A percentile compares a stretch with the other conserved stretches of the same genome.
Conservation (phyloP, 2,329 filamentous ascomycete genomes). For the Colletotrichum gigasporum region DNA sequence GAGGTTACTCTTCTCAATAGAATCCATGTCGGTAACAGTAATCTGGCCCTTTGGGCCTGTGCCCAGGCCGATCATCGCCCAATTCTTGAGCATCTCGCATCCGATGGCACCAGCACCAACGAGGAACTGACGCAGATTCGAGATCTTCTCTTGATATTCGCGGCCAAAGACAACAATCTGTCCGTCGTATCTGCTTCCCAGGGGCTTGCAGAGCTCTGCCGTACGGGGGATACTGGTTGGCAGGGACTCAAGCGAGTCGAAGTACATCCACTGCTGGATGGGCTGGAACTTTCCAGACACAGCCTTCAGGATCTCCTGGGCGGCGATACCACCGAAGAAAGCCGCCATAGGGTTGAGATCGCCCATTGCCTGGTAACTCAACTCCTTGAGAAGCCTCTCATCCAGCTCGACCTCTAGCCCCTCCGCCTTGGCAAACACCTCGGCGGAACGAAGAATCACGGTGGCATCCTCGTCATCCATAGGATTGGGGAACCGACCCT, state of each 20-base stretch:
- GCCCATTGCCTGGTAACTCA: slow-evolving; percentile 93
- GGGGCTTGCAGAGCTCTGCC: slow-evolving; percentile 88
- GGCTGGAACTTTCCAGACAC: slow-evolving; percentile 98
- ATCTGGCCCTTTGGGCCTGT: slow-evolving; percentile 90
- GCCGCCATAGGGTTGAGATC: slow-evolving; percentile 93
- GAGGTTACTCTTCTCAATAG: slow-evolving; percentile 98
- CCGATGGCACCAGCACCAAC: slow-evolving; percentile 97
- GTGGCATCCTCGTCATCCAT: slow-evolving; percentile 86
- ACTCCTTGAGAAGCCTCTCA: slow-evolving; percentile 90
- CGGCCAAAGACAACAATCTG: slow-evolving; percentile 96
- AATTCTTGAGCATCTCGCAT: slow-evolving; percentile 99
- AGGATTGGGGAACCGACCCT: slow-evolving; percentile 81
- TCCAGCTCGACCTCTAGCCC: slow-evolving; percentile 86
- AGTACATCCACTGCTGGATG: slow-evolving; percentile 96
- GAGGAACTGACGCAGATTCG: slow-evolving; percentile 90
- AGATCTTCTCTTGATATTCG: slow-evolving; percentile 93
- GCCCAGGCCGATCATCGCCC: slow-evolving; percentile 97
- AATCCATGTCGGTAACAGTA: slow-evolving; percentile 95
- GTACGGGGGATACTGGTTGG: slow-evolving; percentile 79
- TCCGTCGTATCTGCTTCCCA: slow-evolving; percentile 89
- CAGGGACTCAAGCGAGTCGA: slow-evolving; percentile 96
- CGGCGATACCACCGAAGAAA: slow-evolving; percentile 91
- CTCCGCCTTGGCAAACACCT: slow-evolving; percentile 77
- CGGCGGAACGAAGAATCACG: slow-evolving; percentile 79
- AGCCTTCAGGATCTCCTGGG: slow-evolving; percentile 95